Conservation (phyloP, 2,329 filamentous ascomycete genomes). For the Gnomoniopsis sp. region DNA sequence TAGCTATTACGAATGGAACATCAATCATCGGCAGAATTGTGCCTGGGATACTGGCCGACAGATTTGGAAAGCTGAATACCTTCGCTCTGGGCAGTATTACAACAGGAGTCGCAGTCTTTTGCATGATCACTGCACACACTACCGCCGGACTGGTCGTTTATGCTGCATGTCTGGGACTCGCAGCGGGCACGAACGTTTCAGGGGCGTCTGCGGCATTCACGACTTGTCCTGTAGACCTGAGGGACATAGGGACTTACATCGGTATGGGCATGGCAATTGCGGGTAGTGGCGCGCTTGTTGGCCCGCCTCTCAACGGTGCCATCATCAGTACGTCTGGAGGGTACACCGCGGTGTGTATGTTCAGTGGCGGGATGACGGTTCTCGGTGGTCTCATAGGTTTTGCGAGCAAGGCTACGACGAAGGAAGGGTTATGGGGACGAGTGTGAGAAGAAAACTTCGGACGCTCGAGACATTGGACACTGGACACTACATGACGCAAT, state of each 20-base stretch:
- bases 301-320: constrained; percentile 37
- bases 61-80: constrained; percentile 2
- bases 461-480: too few species aligned
- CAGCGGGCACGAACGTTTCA: constrained; percentile 42
- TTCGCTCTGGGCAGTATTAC: not conserved
- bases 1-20: constrained; percentile 18
- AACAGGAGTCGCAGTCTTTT: constrained; percentile 35
- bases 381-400: not conserved
- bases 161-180: constrained; percentile 35
- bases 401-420: not conserved
- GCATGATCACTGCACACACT: constrained; percentile 29
- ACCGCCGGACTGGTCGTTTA: constrained; percentile 35
- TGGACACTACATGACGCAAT: too few species aligned
- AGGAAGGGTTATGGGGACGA: not conserved
- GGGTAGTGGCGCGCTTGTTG: constrained; percentile 43
- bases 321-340: constrained; percentile 37
- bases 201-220: constrained; percentile 41
- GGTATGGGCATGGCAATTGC: constrained; percentile 46
- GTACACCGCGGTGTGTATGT: constrained; percentile 28
- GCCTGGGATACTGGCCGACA: not conserved
- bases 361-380: not conserved
- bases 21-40: constrained; percentile 2
- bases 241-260: constrained; percentile 53
- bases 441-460: not conserved
- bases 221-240: constrained; percentile 40